phyloP scores from a whole-genome alignment of 2,329 filamentous ascomycete genomes.

The Pseudocercospora pini-densiflorae region DNA sequence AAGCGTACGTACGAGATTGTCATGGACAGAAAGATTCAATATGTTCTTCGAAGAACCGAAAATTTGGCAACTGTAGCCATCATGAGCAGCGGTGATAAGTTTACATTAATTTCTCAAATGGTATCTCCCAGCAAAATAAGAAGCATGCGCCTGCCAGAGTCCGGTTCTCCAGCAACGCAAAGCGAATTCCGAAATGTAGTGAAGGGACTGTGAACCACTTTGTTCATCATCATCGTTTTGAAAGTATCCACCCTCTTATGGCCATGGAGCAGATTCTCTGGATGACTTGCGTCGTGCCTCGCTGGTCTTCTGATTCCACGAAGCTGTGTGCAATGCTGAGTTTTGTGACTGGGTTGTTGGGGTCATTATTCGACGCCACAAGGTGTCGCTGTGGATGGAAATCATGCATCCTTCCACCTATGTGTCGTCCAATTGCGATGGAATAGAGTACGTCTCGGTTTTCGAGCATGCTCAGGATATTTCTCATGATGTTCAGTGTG shows the following conservation, averaged over 20 bases:
- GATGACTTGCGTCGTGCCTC: slow-evolving; percentile 53
- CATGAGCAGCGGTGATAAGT: not conserved
- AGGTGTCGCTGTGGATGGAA: slow-evolving; percentile 41
- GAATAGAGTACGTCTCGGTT: slow-evolving; percentile 91
- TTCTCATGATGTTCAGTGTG: slow-evolving; percentile 67
- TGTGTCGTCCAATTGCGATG: slow-evolving; percentile 77
- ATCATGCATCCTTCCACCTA: slow-evolving; percentile 63
- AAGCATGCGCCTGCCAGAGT: not conserved
- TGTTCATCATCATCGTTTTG: slow-evolving; percentile 32
- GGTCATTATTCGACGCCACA: slow-evolving; percentile 35
- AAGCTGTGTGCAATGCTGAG: slow-evolving; percentile 55
- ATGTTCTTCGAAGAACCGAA: not conserved
- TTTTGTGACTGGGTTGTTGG: slow-evolving; percentile 49
- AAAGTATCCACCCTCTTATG: slow-evolving; percentile 48
- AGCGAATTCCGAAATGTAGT: not conserved
- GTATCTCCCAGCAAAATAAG: not conserved
- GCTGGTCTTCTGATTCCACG: slow-evolving; percentile 51
- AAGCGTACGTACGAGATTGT: not conserved
- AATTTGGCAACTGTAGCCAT: not conserved
- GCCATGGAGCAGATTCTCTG: slow-evolving; percentile 56
- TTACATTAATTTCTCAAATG: not conserved
- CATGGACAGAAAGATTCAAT: not conserved
- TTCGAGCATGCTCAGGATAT: slow-evolving; percentile 77
- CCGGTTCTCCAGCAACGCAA: not conserved
- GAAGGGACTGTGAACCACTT: not conserved